Percentiles rank a stretch among this genome's conserved stretches.
Evolutionary conservation across 768 basidiomycete species (phyloP).

Genomic region (Boletus pseudopeckii): DNA sequence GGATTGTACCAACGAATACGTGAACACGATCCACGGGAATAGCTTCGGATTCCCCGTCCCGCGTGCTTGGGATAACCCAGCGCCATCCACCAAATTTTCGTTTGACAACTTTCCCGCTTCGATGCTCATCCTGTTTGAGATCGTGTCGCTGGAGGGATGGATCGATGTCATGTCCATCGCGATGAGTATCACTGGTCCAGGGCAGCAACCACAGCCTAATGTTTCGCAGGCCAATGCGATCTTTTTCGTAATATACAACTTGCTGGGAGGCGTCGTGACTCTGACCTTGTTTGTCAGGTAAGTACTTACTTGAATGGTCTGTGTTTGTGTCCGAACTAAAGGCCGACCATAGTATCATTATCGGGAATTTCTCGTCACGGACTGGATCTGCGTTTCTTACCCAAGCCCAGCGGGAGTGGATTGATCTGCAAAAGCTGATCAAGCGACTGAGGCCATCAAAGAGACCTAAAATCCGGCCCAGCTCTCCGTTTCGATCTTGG

Average conservation of each 20-base stretch:
- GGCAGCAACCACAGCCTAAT: conserved; percentile 68
- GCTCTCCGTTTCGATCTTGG: conserved; percentile 62
- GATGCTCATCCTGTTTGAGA: conserved; percentile 91
- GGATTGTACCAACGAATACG: conserved; percentile 75
- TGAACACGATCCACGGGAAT: conserved; percentile 55
- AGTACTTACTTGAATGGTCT: conserved; percentile 16
- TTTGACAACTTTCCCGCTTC: conserved; percentile 86
- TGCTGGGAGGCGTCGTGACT: conserved; percentile 87
- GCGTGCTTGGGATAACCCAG: conserved; percentile 86
- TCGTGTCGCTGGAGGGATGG: conserved; percentile 96
- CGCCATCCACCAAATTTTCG: conserved; percentile 77
- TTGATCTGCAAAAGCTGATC: conserved; percentile 86
- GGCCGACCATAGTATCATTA: conserved; percentile 71
- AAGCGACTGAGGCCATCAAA: conserved; percentile 83
- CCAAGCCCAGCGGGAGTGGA: conserved; percentile 87
- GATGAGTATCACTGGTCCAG: conserved; percentile 69
- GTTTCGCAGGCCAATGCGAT: conserved; percentile 79
- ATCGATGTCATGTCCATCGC: conserved; percentile 86
- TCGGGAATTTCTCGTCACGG: conserved; percentile 84
- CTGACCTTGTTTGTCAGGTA: conserved; percentile 89
- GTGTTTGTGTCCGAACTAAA: conserved; percentile 6
- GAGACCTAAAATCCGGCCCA: conserved; percentile 63
- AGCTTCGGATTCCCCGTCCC: conserved; percentile 73
- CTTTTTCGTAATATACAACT: conserved; percentile 89
- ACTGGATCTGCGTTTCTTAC: conserved; percentile 88